Percentiles rank a stretch among this genome's conserved stretches.
Evolutionary conservation across 768 basidiomycete species (phyloP).

Genomic region (Phaffia tasmanica): DNA sequence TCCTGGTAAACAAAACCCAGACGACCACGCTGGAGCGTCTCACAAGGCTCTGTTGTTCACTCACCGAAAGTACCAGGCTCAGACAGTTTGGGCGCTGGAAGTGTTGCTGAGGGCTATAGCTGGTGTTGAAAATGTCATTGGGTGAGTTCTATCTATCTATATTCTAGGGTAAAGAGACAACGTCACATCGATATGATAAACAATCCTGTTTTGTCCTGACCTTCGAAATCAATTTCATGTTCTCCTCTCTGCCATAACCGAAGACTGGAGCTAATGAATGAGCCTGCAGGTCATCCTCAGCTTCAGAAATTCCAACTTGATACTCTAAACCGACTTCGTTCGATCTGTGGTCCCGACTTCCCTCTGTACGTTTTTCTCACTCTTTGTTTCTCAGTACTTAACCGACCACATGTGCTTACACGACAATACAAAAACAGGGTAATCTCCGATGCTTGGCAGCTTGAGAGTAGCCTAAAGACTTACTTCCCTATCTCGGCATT

Average conservation of each 20-base stretch:
- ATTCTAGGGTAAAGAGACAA: too few species aligned
- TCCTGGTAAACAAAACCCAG: constrained; percentile 54
- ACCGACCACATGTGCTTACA: not conserved
- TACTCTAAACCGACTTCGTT: constrained; percentile 48
- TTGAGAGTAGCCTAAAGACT: constrained; percentile 31
- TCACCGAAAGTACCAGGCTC: constrained; percentile 42
- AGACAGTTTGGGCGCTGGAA: constrained; percentile 46
- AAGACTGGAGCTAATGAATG: constrained; percentile 48
- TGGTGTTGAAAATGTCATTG: constrained; percentile 22
- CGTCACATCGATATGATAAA: too few species aligned
- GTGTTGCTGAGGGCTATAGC: constrained; percentile 38
- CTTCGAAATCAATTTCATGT: not conserved
- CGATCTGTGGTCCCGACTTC: constrained; percentile 45
- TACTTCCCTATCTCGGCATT: constrained; percentile 43
- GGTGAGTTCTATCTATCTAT: not conserved
- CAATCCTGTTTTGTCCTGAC: not conserved
- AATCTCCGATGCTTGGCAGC: constrained; percentile 67
- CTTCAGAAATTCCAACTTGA: constrained; percentile 56
- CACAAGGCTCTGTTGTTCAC: constrained; percentile 44
- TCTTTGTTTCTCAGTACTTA: not conserved
- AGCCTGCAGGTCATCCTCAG: constrained; percentile 45
- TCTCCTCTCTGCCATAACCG: not conserved
- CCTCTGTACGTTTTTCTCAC: constrained; percentile 41
- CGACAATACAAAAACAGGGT: not conserved
- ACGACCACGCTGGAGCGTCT: constrained; percentile 48